Evolutionary conservation across 805 yeast species (phyloP).

Genomic region (Candida nanaspora): DNA sequence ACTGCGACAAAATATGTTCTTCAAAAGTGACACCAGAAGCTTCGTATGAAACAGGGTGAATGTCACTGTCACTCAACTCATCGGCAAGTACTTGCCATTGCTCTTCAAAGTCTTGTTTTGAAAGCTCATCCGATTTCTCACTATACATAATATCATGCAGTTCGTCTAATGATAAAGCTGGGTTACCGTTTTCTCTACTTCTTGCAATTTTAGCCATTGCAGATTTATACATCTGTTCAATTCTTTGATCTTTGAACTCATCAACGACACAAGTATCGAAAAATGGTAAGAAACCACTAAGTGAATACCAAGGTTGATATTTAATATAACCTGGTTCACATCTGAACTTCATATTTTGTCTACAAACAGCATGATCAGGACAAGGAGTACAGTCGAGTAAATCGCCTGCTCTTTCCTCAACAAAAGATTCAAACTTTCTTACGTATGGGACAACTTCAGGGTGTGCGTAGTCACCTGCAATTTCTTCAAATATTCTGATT

Average conservation of each 20-base stretch:
- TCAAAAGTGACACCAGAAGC: conserved; percentile 17
- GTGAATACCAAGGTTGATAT: conserved; percentile 43
- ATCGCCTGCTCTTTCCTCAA: conserved; percentile 35
- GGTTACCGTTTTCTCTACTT: conserved; percentile 59
- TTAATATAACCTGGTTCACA: conserved; percentile 66
- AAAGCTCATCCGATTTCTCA: conserved; percentile 34
- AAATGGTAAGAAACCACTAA: conserved; percentile 51
- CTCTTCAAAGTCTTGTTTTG: conserved; percentile 63
- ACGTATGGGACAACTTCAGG: conserved; percentile 18
- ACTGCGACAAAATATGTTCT: conserved; percentile 13
- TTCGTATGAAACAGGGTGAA: conserved; percentile 57
- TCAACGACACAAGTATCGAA: conserved; percentile 69
- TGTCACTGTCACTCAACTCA: conserved; percentile 37
- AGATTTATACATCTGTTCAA: conserved; percentile 57
- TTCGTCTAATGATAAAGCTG: conserved; percentile 51
- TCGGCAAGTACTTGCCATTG: conserved; percentile 62
- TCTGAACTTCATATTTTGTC: conserved; percentile 45
- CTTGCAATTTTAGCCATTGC: conserved; percentile 48
- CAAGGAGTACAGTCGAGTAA: conserved; percentile 69
- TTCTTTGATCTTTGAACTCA: conserved; percentile 58
- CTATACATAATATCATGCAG: conserved; percentile 61
- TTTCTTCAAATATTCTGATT: background rate
- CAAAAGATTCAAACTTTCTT: conserved; percentile 31
- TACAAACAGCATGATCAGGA: conserved; percentile 77
- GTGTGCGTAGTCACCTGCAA: background rate